A percentile compares a stretch with the other conserved stretches of the same genome.
These are phyloP conservation scores for Eucalyptus curtisii DNA, from an alignment of 345 rosid species.

Conservation along the genomic window DNA sequence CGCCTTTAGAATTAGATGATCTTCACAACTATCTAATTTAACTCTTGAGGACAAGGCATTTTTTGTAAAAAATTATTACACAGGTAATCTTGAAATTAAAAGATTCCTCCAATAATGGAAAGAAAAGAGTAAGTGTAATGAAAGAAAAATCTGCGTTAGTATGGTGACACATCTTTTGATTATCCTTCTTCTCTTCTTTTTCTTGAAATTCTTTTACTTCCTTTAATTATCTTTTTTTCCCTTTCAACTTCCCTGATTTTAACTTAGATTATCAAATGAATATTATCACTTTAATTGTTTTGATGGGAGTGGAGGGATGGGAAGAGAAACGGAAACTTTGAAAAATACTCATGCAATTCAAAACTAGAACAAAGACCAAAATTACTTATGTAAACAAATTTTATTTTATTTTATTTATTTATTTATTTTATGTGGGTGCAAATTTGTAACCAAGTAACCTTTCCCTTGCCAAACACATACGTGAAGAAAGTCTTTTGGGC, in stretches of 20 bases:
- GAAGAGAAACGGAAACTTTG: not conserved
- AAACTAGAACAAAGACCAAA: not conserved
- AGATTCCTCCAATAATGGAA: not conserved
- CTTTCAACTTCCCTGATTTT: not conserved
- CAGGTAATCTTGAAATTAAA: not conserved
- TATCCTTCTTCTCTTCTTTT: not conserved
- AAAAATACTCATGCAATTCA: not conserved
- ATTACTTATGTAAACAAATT: not conserved
- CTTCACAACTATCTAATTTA: not conserved
- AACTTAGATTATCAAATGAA: not conserved
- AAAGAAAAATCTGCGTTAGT: not conserved
- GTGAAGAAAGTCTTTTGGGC: not conserved
- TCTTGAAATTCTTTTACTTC: not conserved
- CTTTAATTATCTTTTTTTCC: not conserved
- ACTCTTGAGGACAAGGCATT: not conserved
- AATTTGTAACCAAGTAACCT: not conserved
- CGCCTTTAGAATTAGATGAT: not conserved
- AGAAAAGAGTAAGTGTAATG: not conserved
- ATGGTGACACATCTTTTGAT: not conserved
- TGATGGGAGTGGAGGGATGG: not conserved
- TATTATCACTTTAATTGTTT: not conserved
- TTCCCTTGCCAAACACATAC: not conserved
- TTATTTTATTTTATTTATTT: too few species aligned
- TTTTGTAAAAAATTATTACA: not conserved
- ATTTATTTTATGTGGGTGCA: not conserved